These are phyloP conservation scores for Cordyceps cicadae DNA, from an alignment of 2,329 filamentous ascomycete genomes.

Conservation along the genomic window DNA sequence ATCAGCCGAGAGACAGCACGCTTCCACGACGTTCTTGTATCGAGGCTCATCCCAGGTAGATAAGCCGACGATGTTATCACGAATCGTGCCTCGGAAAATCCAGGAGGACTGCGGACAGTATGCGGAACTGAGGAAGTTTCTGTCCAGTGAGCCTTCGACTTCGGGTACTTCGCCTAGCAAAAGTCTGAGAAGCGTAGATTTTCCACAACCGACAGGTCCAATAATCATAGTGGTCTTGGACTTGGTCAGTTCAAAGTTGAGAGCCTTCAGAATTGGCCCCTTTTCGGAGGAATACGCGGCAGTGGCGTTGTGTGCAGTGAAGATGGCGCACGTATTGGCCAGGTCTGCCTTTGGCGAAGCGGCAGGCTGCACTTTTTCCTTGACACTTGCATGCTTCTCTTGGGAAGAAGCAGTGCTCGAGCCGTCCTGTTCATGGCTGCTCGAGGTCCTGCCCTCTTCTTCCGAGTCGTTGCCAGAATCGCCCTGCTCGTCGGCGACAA, in stretches of 20 bases:
- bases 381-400: not conserved
- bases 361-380: not conserved
- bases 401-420: not conserved
- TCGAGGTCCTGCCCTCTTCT: not conserved
- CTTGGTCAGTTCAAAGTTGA: constrained; percentile 13
- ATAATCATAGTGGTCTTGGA: constrained; percentile 18
- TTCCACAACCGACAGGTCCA: constrained; percentile 19
- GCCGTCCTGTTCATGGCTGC: not conserved
- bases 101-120: constrained; percentile 20
- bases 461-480: not conserved
- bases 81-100: constrained; percentile 18
- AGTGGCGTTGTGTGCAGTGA: not conserved
- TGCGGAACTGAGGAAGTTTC: constrained; percentile 13
- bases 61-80: constrained; percentile 19
- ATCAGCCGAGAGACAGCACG: constrained; percentile 16
- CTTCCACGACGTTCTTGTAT: constrained; percentile 17
- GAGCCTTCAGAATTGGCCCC: not conserved
- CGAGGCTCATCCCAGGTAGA: constrained; percentile 14
- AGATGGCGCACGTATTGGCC: not conserved
- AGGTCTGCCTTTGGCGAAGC: not conserved
- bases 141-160: constrained; percentile 11
- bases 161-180: constrained; percentile 18
- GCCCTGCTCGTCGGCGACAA: constrained; percentile 15
- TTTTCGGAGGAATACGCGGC: constrained; percentile 12
- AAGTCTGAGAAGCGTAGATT: constrained; percentile 18